phyloP scores from a whole-genome alignment of 345 rosid genomes.

The Eucalyptus guilfoylei region DNA sequence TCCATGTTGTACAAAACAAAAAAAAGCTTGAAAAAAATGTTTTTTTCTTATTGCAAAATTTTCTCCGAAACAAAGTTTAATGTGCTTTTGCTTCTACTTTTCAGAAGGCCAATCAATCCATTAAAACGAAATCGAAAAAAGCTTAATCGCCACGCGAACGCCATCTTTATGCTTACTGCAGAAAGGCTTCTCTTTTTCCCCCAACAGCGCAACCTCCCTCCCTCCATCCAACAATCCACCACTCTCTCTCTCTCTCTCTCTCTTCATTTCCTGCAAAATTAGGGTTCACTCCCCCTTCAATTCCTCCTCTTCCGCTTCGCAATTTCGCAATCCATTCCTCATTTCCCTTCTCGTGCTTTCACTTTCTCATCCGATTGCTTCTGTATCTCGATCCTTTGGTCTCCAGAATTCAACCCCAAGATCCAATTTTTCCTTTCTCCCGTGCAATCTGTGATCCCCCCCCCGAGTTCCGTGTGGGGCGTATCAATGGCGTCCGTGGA shows the following conservation, averaged over 20 bases:
- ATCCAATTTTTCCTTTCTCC: background rate
- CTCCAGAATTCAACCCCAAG: background rate
- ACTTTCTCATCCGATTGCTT: background rate
- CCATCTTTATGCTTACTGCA: background rate
- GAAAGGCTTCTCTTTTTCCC: background rate
- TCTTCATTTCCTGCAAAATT: background rate
- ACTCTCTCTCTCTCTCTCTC: background rate
- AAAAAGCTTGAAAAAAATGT: too few species aligned
- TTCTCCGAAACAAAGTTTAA: background rate
- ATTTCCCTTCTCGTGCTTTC: background rate
- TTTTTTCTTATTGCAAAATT: background rate
- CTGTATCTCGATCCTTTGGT: background rate
- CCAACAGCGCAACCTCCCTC: background rate
- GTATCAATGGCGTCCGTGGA: slow-evolving; percentile 12
- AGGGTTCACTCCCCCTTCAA: background rate
- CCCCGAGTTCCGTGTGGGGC: background rate
- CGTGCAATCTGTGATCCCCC: too few species aligned
- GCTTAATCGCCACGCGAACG: background rate
- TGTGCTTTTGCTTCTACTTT: background rate
- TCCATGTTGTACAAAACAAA: too few species aligned
- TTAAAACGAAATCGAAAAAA: background rate
- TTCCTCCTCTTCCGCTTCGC: background rate
- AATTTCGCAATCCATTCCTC: background rate
- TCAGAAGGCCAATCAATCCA: background rate
- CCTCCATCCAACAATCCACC: background rate